These are phyloP conservation scores for Chalaropsis thielavioides DNA, from an alignment of 2,329 filamentous ascomycete genomes.

Conservation along the genomic window DNA sequence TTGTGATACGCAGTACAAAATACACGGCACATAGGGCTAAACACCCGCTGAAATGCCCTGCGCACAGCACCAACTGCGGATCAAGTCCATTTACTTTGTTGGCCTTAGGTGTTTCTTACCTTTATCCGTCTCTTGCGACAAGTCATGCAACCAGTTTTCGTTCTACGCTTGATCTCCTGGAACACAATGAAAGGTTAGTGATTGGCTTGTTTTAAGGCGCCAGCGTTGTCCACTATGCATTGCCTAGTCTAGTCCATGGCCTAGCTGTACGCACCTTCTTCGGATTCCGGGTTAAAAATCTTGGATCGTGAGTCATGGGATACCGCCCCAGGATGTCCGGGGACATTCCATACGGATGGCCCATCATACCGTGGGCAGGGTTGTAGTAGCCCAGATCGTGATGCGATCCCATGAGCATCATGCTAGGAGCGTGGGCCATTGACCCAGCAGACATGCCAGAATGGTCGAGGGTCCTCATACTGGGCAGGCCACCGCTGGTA, in stretches of 20 bases:
- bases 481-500: constrained; percentile 23
- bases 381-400: constrained; percentile 16
- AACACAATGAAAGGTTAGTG: constrained; percentile 3
- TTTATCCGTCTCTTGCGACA: constrained; percentile 49
- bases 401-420: constrained; percentile 16
- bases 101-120: constrained; percentile 26
- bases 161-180: constrained; percentile 48
- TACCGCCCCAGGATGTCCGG: constrained; percentile 33
- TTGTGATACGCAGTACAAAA: constrained; percentile 9
- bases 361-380: constrained; percentile 9
- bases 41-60: background rate
- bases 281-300: constrained; percentile 35
- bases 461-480: constrained; percentile 30
- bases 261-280: constrained; percentile 37
- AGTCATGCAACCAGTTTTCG: constrained; percentile 48
- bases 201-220: constrained; percentile 10
- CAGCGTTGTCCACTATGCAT: background rate
- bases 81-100: background rate
- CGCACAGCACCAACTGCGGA: background rate
- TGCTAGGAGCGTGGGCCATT: constrained; percentile 5
- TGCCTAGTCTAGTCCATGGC: background rate
- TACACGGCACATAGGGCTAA: background rate
- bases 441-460: background rate
- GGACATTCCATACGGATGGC: constrained; percentile 27
- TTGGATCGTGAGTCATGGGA: constrained; percentile 35